Evolutionary conservation across 306 rosid species (phyloP).

Genomic region (Potentilla sterilis): DNA sequence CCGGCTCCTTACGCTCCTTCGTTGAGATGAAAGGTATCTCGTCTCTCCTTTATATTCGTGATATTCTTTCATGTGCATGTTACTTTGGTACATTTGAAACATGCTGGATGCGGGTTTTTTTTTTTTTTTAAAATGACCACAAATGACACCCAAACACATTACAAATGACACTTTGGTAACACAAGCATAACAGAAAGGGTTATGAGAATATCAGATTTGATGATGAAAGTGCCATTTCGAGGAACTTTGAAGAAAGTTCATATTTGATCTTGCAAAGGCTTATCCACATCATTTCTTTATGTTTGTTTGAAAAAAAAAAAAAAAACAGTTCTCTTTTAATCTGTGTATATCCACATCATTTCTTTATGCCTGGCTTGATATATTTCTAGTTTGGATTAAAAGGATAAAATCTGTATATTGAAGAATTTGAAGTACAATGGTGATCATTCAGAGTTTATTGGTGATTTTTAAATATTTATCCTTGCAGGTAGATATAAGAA

Average conservation of each 20-base stretch:
- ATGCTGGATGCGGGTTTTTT: background rate
- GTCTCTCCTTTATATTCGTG: background rate
- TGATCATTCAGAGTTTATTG: background rate
- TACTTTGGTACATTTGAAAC: constrained; percentile 3
- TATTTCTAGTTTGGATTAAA: background rate
- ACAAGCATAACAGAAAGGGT: background rate
- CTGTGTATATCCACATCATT: no score
- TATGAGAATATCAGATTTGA: background rate
- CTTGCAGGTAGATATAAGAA: constrained; percentile 20
- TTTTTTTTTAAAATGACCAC: constrained; percentile 5
- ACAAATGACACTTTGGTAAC: background rate
- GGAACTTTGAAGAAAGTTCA: background rate
- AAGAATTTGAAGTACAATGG: background rate
- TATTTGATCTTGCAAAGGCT: background rate
- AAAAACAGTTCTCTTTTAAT: background rate
- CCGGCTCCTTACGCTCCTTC: constrained; percentile 85
- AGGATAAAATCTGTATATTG: background rate
- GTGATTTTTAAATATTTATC: background rate
- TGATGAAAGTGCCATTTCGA: background rate
- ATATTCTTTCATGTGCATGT: background rate
- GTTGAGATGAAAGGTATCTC: constrained; percentile 59
- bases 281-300: background rate
- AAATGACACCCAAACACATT: background rate
- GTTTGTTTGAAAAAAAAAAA: background rate
- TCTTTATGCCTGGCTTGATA: background rate